Evolutionary conservation across 73 alveolate species (phyloP), one percentile per base, ranked within the genome.

Genomic region (Stentor roeselii): DNA sequence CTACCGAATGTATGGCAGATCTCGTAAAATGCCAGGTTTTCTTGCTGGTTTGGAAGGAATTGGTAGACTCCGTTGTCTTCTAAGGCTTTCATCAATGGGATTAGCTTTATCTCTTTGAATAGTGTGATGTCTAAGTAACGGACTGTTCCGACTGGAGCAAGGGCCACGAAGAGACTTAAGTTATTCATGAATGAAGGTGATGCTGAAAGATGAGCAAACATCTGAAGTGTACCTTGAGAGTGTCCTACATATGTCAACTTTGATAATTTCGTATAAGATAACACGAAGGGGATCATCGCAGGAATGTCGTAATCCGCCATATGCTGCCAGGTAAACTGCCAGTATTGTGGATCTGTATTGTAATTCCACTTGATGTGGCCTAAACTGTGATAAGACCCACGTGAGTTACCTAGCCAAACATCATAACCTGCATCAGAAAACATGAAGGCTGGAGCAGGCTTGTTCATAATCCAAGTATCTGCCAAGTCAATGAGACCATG

Each of bases 191-290:
- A 86, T 37, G 60, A 59, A 34, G 91, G 85, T 40, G 60, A 36
- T 78, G 78, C 85, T 82, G 95, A 74, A 3, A 93, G 85, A 60
- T 95, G 97, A 61, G 90, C 90, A 76, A 93, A 93, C 98, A 97
- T 89, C 80, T 94, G 92, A 34, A 97, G 84, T 2, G 99, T 90
- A 4, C 99, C 99, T 85, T 97, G 95, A 3, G 99, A 95, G 86
- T 95, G 99, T 2, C 99, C 99, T 34, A 97, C 82, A 84, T 97
- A 97, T 31, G 93, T 78, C n/a, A 97, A 78, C 78, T 95, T 90
- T 75, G 88, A 91, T 36, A 86, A 89, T 4, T 92, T 92, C 59
- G 99, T 95, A 38, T 59, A 32, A 75, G 84, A 27, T 21, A 60
- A 87, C 39, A 97, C 90, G 84, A 85, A 96, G 40, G 90, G 91